phyloP scores from a whole-genome alignment of 495 filamentous ascomycete species.

The Neohortaea acidophila region DNA sequence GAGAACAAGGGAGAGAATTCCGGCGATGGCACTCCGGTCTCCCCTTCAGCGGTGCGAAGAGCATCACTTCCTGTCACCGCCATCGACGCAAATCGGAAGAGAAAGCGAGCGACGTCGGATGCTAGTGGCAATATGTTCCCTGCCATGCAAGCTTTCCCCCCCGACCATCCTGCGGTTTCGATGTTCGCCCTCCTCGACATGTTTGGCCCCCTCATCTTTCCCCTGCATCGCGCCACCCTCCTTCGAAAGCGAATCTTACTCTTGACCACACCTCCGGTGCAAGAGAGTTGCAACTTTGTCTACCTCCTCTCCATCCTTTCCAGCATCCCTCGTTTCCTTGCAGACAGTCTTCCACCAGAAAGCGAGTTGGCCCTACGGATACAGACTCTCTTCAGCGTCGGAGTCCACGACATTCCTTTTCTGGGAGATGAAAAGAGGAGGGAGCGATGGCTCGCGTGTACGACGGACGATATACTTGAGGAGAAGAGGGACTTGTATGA shows the following conservation, averaged over 20 bases:
- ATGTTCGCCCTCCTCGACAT: slow-evolving; percentile 58
- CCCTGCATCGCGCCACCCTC: slow-evolving; percentile 76
- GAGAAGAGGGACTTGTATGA: slow-evolving; percentile 81
- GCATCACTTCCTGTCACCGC: slow-evolving; percentile 5
- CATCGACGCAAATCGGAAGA: slow-evolving; percentile 8
- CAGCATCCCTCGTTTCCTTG: slow-evolving; percentile 50
- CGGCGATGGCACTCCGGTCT: neutral
- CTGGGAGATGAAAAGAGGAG: slow-evolving; percentile 42
- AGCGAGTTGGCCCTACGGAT: slow-evolving; percentile 44
- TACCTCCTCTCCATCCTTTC: slow-evolving; percentile 88
- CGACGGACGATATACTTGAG: slow-evolving; percentile 78
- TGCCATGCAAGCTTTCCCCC: neutral
- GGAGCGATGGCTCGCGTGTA: slow-evolving; percentile 67
- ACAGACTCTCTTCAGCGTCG: slow-evolving; percentile 77
- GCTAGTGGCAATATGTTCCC: slow-evolving; percentile 22
- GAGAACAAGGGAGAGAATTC: slow-evolving; percentile 26
- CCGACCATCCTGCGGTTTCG: slow-evolving; percentile 70
- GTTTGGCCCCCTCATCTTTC: slow-evolving; percentile 83
- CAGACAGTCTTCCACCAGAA: slow-evolving; percentile 45
- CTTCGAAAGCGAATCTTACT: slow-evolving; percentile 78
- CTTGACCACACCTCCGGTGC: slow-evolving; percentile 68
- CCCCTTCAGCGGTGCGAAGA: slow-evolving; percentile 7
- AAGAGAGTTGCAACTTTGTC: slow-evolving; percentile 62
- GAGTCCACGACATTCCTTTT: slow-evolving; percentile 79
- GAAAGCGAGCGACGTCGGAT: slow-evolving; percentile 38